These are phyloP conservation scores for Curvularia sp. DNA, from an alignment of 2,329 filamentous ascomycete genomes.

Conservation along the genomic window DNA sequence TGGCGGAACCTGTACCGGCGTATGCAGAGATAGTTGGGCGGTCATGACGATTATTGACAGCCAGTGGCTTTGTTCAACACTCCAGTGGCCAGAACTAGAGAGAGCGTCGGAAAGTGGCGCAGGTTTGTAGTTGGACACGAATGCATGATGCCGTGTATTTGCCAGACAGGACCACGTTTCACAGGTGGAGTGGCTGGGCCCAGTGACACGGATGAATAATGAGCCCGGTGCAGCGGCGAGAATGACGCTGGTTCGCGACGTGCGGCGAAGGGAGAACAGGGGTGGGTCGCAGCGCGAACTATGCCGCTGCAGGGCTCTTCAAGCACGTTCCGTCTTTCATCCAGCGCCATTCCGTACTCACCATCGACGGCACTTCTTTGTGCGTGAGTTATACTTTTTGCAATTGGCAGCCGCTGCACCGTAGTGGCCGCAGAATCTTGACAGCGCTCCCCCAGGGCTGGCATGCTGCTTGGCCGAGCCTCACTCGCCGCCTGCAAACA, in stretches of 20 bases:
- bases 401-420: slow-evolving; percentile 12
- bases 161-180: not conserved
- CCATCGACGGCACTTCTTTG: slow-evolving; percentile 14
- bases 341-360: slow-evolving; percentile 6
- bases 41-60: not conserved
- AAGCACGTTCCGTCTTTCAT: slow-evolving; percentile 15
- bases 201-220: not conserved
- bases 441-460: slow-evolving; percentile 15
- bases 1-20: not conserved
- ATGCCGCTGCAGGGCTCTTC: slow-evolving; percentile 29
- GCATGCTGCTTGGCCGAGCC: slow-evolving; percentile 42
- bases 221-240: not conserved
- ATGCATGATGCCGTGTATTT: not conserved
- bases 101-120: too few relatives aligned
- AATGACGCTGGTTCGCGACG: slow-evolving; percentile 10
- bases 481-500: slow-evolving; percentile 40
- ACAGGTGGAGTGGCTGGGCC: not conserved
- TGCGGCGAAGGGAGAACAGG: slow-evolving; percentile 15
- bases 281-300: slow-evolving; percentile 22
- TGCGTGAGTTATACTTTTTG: slow-evolving; percentile 5
- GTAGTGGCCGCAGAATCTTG: slow-evolving; percentile 8
- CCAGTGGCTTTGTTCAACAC: slow-evolving; percentile 1
- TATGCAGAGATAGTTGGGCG: not conserved
- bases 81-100: not conserved
- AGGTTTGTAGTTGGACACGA: not conserved